Evolutionary conservation across 208 protist genomes (phyloP).

Genomic region (Trichomonas vaginalis): DNA sequence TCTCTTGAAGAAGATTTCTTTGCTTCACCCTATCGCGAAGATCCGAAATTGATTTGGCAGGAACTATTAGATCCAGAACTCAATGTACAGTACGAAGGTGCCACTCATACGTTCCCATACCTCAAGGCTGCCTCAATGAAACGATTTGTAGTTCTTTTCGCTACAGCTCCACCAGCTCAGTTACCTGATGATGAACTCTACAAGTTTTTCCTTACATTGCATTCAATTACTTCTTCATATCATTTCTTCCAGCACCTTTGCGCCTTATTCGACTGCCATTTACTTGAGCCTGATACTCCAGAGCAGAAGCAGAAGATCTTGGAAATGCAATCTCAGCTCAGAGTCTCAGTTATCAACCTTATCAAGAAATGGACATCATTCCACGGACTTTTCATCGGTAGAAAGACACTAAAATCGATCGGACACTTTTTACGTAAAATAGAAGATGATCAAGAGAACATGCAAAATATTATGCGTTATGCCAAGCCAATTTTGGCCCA

Average conservation of each 20-base stretch:
- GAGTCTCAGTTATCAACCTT: neutral
- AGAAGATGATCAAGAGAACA: neutral
- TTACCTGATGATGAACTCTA: neutral
- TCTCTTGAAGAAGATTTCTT: conserved; percentile 10
- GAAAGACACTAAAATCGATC: neutral
- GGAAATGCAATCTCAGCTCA: neutral
- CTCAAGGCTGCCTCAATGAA: neutral
- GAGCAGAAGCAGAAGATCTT: neutral
- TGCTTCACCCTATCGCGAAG: neutral
- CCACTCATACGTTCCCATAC: neutral
- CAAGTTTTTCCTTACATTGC: neutral
- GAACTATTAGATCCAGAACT: neutral
- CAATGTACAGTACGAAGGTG: neutral
- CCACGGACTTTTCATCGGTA: neutral
- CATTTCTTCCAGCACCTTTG: neutral
- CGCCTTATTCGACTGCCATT: neutral
- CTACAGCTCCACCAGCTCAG: neutral
- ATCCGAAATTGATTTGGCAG: neutral
- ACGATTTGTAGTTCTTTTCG: neutral
- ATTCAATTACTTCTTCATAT: neutral
- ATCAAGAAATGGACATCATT: neutral
- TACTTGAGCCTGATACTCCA: neutral
- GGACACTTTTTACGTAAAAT: neutral
- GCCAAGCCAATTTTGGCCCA: neutral
- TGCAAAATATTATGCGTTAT: neutral